A percentile compares a stretch with the other conserved stretches of the same genome.
phyloP scores from a whole-genome alignment of 1,284 basidiomycete species.

The Exobasidium rhododendri region DNA sequence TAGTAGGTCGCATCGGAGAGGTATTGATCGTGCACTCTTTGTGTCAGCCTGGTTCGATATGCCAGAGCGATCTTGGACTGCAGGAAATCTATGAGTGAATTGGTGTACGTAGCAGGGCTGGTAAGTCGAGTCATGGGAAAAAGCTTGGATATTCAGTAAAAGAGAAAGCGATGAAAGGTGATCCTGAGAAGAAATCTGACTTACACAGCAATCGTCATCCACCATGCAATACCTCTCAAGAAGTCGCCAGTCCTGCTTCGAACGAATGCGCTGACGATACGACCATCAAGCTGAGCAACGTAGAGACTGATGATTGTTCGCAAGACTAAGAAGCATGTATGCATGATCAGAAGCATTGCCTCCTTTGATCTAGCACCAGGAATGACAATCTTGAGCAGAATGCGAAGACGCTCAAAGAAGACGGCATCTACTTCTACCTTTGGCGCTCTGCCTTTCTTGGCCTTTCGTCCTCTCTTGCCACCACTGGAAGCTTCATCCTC shows the following conservation, averaged over 20 bases:
- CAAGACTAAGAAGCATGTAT: constrained; percentile 81
- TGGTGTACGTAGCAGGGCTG: constrained; percentile 72
- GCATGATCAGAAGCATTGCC: constrained; percentile 77
- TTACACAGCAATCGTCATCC: constrained; percentile 82
- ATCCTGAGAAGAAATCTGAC: constrained; percentile 10
- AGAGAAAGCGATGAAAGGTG: no score
- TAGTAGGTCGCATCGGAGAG: constrained; percentile 80
- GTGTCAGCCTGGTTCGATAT: constrained; percentile 82
- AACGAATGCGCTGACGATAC: constrained; percentile 88
- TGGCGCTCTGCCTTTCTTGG: constrained; percentile 27
- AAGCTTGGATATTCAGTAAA: neutral
- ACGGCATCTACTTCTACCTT: constrained; percentile 73
- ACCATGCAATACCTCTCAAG: constrained; percentile 77
- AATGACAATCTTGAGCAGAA: constrained; percentile 79
- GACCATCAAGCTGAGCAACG: constrained; percentile 88
- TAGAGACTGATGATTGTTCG: constrained; percentile 90
- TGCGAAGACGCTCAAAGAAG: constrained; percentile 77
- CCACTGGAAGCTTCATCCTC: constrained; percentile 28
- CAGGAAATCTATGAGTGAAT: constrained; percentile 85
- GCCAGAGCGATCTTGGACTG: constrained; percentile 90
- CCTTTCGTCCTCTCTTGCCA: constrained; percentile 29
- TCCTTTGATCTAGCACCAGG: constrained; percentile 81
- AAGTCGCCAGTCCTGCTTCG: constrained; percentile 77
- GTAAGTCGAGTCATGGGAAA: neutral
- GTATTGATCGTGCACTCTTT: constrained; percentile 77